Base-by-base conservation (phyloP, 2,329 filamentous ascomycete species). In the Lojkania enalia region DNA sequence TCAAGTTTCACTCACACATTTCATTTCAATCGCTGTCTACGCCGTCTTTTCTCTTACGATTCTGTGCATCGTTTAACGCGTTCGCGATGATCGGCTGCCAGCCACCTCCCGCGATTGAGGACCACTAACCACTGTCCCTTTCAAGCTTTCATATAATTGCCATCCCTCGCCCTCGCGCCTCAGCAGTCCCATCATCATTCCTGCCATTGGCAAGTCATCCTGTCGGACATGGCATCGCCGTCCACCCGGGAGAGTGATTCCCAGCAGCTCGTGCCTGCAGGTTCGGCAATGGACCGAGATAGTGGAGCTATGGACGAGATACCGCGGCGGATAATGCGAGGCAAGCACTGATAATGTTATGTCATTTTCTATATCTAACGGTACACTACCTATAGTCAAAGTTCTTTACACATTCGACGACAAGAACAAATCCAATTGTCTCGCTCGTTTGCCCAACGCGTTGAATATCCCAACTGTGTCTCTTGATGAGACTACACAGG, bases 351-450 rank as follows among this genome's bases (percentile, higher is more conserved):
- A 39, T 48, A 48, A 30, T 50, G 37, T 23, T 38, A 16, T 29
- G 29, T 20, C 39, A 30, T 15, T 39, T 31, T 29, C 30, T 35
- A 33, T 35, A 36, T 63, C 58, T 63, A 54, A 63, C 52, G 30
- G 15, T 16, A 7, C 36, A 3, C 16, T 33, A 13, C 43, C 21
- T 54, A 54, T 70, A 95, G 91, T 97, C 71, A 97, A 97, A 78
- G 87, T 97, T 38, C 85, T 95, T 49, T 99, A 97, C 73, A 96
- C 90, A 21, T 96, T 97, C 73, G 91, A 97, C 69, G 85, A 86
- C 64, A 86, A 92, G 56, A 86, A 84, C 73, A 90, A 90, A 71
- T 86, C 90, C 53, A 91, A 92, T 66, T 96, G 90, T 71, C 79
- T 99, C 38, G 91, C 92, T 48, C 83, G 92, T 61, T 86, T 89